phyloP scores from a whole-genome alignment of 768 basidiomycete genomes.

The Lactarius sanguifluus region DNA sequence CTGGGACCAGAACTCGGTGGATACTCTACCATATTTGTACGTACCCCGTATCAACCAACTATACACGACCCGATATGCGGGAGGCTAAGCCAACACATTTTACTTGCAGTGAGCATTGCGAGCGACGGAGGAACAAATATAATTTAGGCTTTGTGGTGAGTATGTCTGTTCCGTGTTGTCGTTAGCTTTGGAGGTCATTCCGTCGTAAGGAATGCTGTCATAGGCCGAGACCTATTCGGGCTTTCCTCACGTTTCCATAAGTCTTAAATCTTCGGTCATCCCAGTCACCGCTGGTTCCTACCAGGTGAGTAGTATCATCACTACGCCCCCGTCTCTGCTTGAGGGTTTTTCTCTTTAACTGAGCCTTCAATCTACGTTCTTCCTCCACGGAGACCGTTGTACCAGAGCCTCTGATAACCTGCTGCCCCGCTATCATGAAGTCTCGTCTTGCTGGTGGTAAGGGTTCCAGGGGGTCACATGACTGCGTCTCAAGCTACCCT shows the following conservation, averaged over 20 bases:
- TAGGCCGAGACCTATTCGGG: background rate
- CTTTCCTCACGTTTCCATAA: background rate
- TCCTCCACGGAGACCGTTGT: background rate
- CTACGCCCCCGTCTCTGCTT: background rate
- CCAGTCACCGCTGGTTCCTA: background rate
- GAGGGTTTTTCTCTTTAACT: no score
- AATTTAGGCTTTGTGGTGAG: background rate
- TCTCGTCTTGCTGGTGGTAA: no score
- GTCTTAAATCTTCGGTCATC: background rate
- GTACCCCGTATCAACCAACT: background rate
- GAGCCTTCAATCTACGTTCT: background rate
- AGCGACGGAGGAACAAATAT: background rate
- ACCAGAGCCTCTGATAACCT: no score
- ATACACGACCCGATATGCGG: background rate
- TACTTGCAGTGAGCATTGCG: background rate
- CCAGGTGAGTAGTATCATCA: background rate
- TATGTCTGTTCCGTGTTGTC: background rate
- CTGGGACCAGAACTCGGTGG: background rate
- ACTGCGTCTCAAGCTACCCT: no score
- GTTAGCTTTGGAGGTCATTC: background rate
- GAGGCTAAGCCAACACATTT: background rate
- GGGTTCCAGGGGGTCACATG: no score
- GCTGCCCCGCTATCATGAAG: no score
- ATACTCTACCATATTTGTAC: no score
- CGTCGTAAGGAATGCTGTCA: background rate